Percentiles rank a stretch among this genome's conserved stretches.
Evolutionary conservation across 2,329 filamentous ascomycete species (phyloP).

Genomic region (Colletotrichum tamarilloi): DNA sequence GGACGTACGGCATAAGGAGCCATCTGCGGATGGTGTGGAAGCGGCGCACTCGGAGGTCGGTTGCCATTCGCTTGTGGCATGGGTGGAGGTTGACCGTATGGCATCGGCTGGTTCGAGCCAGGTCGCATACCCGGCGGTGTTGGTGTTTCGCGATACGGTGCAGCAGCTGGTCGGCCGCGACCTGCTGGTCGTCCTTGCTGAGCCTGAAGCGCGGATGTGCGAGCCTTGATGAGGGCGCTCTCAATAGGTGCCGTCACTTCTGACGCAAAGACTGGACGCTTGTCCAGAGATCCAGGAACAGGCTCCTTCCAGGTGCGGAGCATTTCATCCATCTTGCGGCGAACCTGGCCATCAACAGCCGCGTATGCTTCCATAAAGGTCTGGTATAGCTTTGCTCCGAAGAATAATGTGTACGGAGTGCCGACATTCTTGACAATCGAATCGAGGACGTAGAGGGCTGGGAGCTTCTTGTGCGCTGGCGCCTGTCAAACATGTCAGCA

Average conservation of each 20-base stretch:
- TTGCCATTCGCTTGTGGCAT: slow-evolving; percentile 45
- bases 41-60: slow-evolving; percentile 36
- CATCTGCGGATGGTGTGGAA: slow-evolving; percentile 29
- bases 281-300: slow-evolving; percentile 91
- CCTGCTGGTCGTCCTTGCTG: slow-evolving; percentile 55
- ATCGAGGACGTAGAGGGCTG: slow-evolving; percentile 96
- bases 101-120: slow-evolving; percentile 46
- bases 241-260: slow-evolving; percentile 93
- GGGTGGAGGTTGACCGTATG: slow-evolving; percentile 50
- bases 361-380: slow-evolving; percentile 98
- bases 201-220: slow-evolving; percentile 62
- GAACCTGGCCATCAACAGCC: slow-evolving; percentile 83
- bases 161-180: slow-evolving; percentile 43
- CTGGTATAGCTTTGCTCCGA: slow-evolving; percentile 89
- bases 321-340: slow-evolving; percentile 96
- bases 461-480: slow-evolving; percentile 87
- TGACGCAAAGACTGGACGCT: slow-evolving; percentile 88
- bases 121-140: slow-evolving; percentile 72
- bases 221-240: slow-evolving; percentile 89
- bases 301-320: slow-evolving; percentile 98
- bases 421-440: slow-evolving; percentile 99
- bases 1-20: slow-evolving; percentile 29
- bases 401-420: slow-evolving; percentile 95
- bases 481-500: slow-evolving; percentile 70
- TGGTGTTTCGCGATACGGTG: slow-evolving; percentile 76